Percentiles rank a stretch among this genome's conserved stretches.
Conservation (phyloP, 768 basidiomycete species). For the Tylopilus felleus region DNA sequence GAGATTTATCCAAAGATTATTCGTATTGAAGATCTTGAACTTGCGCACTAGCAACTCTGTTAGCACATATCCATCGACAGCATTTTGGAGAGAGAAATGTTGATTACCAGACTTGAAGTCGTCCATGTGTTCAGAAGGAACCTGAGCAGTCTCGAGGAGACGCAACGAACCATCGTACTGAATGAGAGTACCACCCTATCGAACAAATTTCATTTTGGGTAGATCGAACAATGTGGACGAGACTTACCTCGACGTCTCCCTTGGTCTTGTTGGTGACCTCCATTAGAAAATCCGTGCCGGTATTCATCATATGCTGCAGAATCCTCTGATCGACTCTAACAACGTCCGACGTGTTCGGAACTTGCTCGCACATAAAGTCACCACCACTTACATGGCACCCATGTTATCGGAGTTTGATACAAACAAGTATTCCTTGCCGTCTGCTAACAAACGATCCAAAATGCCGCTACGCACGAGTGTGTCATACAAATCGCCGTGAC, state of each 20-base stretch:
- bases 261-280: conserved; percentile 77
- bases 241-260: conserved; percentile 62
- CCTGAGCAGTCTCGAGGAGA: conserved; percentile 11
- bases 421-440: conserved; percentile 96
- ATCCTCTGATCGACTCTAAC: conserved; percentile 77
- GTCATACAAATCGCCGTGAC: conserved; percentile 96
- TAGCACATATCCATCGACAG: neutral
- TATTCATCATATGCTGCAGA: conserved; percentile 81
- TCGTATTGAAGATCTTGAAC: conserved; percentile 93
- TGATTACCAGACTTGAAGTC: conserved; percentile 35
- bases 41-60: conserved; percentile 55
- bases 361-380: neutral
- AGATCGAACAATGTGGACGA: neutral
- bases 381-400: conserved; percentile 73
- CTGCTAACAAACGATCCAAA: conserved; percentile 81
- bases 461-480: conserved; percentile 88
- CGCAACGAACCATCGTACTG: conserved; percentile 59
- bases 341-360: conserved; percentile 2
- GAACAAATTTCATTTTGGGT: neutral
- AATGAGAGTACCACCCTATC: conserved; percentile 79
- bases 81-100: neutral
- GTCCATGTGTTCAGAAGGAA: conserved; percentile 8
- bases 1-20: conserved; percentile 78
- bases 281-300: conserved; percentile 84
- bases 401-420: conserved; percentile 97